Percentiles rank a stretch among this genome's conserved stretches.
Evolutionary conservation across 495 filamentous ascomycete species (phyloP).

Genomic region (Podospora tetraspora): DNA sequence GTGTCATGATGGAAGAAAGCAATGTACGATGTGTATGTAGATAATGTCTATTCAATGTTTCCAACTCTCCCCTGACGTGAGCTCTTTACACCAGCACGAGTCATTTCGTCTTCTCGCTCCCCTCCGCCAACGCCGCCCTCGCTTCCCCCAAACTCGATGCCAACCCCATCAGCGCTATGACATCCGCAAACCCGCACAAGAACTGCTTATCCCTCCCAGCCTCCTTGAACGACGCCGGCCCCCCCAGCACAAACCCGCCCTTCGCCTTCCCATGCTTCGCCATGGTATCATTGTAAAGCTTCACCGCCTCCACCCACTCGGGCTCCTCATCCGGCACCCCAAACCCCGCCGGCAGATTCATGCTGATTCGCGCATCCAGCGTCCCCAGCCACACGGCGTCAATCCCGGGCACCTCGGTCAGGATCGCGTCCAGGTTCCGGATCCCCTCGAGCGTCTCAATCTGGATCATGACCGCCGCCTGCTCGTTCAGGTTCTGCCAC

Average conservation of each 20-base stretch:
- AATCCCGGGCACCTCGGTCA: conserved; percentile 41
- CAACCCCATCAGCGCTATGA: background rate
- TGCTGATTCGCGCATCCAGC: conserved; percentile 38
- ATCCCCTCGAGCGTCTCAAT: conserved; percentile 51
- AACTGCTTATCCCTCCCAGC: background rate
- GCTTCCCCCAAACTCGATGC: background rate
- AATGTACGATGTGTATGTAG: background rate
- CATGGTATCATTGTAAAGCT: conserved; percentile 29
- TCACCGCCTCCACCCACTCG: conserved; percentile 36
- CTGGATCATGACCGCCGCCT: conserved; percentile 44
- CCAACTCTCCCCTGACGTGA: too few relatives aligned
- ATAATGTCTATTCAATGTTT: background rate
- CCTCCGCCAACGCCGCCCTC: background rate
- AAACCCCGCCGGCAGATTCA: conserved; percentile 31
- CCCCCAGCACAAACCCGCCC: conserved; percentile 10
- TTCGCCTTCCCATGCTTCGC: conserved; percentile 41
- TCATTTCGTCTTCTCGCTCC: background rate
- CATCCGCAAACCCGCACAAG: background rate
- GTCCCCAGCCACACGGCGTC: conserved; percentile 43
- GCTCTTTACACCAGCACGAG: background rate
- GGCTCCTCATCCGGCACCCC: conserved; percentile 28
- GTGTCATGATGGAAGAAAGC: background rate
- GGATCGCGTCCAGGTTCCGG: conserved; percentile 49
- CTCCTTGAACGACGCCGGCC: background rate
- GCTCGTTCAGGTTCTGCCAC: conserved; percentile 37